Percentiles rank a stretch among this genome's conserved stretches.
These are phyloP conservation scores for Talaromyces liani DNA, from an alignment of 495 filamentous ascomycete genomes.

Conservation along the genomic window DNA sequence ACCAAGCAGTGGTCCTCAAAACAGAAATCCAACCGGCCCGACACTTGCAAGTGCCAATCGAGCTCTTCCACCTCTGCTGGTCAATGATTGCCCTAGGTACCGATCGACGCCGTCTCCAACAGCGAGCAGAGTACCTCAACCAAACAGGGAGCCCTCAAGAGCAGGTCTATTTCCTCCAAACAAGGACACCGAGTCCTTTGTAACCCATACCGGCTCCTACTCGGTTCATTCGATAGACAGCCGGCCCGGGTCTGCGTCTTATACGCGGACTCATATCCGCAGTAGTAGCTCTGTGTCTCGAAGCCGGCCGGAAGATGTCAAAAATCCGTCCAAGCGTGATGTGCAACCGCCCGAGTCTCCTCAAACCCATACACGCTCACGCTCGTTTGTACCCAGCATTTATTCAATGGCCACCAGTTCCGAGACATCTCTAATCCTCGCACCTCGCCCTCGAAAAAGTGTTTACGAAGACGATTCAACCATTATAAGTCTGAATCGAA, in stretches of 20 bases:
- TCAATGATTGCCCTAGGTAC: conserved; percentile 18
- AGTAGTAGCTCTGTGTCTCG: conserved; percentile 41
- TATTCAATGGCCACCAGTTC: conserved; percentile 64
- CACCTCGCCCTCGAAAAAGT: conserved; percentile 43
- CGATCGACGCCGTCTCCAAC: conserved; percentile 18
- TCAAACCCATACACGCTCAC: not conserved
- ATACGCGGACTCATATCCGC: conserved; percentile 37
- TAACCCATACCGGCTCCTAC: conserved; percentile 54
- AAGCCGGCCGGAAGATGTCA: conserved; percentile 36
- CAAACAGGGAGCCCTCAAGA: conserved; percentile 23
- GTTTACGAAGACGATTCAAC: conserved; percentile 49
- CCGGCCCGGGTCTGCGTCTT: conserved; percentile 42
- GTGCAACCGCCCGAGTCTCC: not conserved
- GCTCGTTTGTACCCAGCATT: conserved; percentile 50
- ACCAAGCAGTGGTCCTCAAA: not conserved
- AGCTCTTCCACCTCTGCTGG: conserved; percentile 34
- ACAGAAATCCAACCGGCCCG: not conserved
- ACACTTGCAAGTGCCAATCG: conserved; percentile 16
- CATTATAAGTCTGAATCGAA: conserved; percentile 46
- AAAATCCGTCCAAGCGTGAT: conserved; percentile 14
- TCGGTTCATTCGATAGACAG: conserved; percentile 41
- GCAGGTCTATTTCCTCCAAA: conserved; percentile 42
- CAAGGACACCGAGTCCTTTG: conserved; percentile 45
- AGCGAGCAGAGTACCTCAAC: conserved; percentile 15
- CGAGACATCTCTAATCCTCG: conserved; percentile 54